Evolutionary conservation across 1,139 yeast genomes (phyloP), one percentile per base, ranked within the genome.

Genomic region (Pichia kudriavzevii): DNA sequence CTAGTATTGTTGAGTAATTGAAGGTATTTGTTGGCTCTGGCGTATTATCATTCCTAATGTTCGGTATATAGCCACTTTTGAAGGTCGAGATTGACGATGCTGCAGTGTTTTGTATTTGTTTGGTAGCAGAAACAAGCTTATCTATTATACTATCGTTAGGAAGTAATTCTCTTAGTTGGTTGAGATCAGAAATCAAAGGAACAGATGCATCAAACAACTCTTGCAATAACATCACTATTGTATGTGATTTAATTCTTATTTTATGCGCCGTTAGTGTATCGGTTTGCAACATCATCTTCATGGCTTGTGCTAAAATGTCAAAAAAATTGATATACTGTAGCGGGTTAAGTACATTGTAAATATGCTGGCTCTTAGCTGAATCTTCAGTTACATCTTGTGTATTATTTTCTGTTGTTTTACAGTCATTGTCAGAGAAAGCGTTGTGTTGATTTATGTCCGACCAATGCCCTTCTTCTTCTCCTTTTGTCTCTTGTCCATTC

Each of bases 201-300:
- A 68, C 64, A 2, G 93, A 91, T 31, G 75, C 79, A 48, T 84
- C 94, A 17, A 87, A 54, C 75, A 84, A 74, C 49, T 83, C 83
- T 46, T 75, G 72, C 45, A 75, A 50, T 37, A 75, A 47, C 45
- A 82, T 60, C 30, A 79, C 68, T 42, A 83, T 60, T 4, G 81
- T 69, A 50, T 82, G 91, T 44, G 67, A 67, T 51, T 81, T 78
- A 28, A 77, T 67, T 45, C 73, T 79, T 11, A 85, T 62, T 47
- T 77, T 78, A 27, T 71, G 58, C 2, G 74, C 57, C 3, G 75
- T 65, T 24, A 82, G 52, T 2, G 80, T 80, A 1, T 65, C 50
- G 2, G 79, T 75, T 23, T 44, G 46, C 42, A 83, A 69, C 54
- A 77, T 83, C 36, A 70, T 72, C 36, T 66, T 67, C 48, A 80